Evolutionary conservation across 202 grass and related monocot genomes (phyloP).

Genomic region (Alloteropsis angusta): DNA sequence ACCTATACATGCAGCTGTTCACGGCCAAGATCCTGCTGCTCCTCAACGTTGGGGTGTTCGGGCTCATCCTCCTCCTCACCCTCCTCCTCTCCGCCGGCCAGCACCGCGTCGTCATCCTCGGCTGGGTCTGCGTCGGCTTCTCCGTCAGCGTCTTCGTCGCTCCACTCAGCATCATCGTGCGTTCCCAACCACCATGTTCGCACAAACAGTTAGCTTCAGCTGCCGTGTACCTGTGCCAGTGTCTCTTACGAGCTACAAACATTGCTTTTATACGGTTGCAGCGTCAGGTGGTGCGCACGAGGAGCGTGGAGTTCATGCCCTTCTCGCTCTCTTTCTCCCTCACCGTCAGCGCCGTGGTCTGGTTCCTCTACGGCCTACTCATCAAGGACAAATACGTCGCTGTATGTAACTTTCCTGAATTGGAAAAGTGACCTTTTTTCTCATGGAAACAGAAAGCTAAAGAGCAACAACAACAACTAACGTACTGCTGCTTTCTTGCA

Average conservation of each 20-base stretch:
- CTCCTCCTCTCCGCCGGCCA: constrained; percentile 32
- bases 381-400: constrained; percentile 80
- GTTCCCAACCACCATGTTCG: neutral
- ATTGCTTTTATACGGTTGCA: neutral
- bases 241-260: neutral
- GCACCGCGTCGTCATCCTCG: constrained; percentile 41
- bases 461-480: neutral
- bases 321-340: constrained; percentile 77
- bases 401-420: constrained; percentile 6
- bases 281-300: constrained; percentile 64
- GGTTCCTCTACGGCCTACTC: constrained; percentile 78
- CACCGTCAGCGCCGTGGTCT: constrained; percentile 55
- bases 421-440: no score
- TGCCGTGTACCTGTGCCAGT: neutral
- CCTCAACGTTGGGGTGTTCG: constrained; percentile 60
- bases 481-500: neutral
- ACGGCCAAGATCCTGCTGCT: constrained; percentile 54
- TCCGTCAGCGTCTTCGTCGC: constrained; percentile 78
- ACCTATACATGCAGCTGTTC: constrained; percentile 40
- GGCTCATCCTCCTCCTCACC: constrained; percentile 63
- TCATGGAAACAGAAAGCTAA: neutral
- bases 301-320: constrained; percentile 90
- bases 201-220: neutral
- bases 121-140: constrained; percentile 78
- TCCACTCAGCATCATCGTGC: constrained; percentile 69